Percentiles rank a stretch among this genome's conserved stretches.
Conservation (phyloP, 352 stramenopile species). For the Thalassiosira ordinaria region DNA sequence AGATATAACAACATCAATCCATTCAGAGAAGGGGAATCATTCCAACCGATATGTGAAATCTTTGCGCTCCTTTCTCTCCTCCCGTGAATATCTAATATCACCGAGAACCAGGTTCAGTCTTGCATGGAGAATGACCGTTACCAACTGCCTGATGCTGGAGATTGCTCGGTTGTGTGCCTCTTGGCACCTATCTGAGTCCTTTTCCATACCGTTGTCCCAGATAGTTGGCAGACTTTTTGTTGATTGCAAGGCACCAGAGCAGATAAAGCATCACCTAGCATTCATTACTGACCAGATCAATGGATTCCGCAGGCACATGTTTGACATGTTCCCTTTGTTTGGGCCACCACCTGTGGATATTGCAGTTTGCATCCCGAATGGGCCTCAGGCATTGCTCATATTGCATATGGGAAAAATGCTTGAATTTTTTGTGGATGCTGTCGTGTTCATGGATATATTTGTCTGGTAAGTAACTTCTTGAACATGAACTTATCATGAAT, state of each 20-base stretch:
- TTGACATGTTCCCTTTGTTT: constrained; percentile 48
- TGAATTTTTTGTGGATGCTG: constrained; percentile 64
- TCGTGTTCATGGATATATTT: constrained; percentile 76
- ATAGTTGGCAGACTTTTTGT: constrained; percentile 59
- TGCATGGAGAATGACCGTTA: constrained; percentile 67
- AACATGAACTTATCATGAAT: too few species aligned
- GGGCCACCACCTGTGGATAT: constrained; percentile 41
- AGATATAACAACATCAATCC: constrained; percentile 56
- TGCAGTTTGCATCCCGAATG: constrained; percentile 49
- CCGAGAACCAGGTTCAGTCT: constrained; percentile 71
- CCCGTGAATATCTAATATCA: constrained; percentile 62
- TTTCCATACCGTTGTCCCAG: constrained; percentile 64
- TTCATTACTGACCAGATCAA: constrained; percentile 58
- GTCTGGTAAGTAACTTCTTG: too few species aligned
- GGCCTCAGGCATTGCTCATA: constrained; percentile 55
- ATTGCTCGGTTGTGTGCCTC: constrained; percentile 61
- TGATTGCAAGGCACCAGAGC: constrained; percentile 49
- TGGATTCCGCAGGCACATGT: constrained; percentile 38
- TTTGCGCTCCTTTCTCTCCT: constrained; percentile 35
- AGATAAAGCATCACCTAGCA: constrained; percentile 49
- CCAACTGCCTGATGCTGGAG: constrained; percentile 65
- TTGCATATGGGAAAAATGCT: constrained; percentile 47
- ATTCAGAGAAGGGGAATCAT: constrained; percentile 35
- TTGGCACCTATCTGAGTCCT: constrained; percentile 66
- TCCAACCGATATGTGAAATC: constrained; percentile 50